Percentiles rank a stretch among this genome's conserved stretches.
Conservation (phyloP, 345 rosid genomes). For the Eucalyptus tenuipes region DNA sequence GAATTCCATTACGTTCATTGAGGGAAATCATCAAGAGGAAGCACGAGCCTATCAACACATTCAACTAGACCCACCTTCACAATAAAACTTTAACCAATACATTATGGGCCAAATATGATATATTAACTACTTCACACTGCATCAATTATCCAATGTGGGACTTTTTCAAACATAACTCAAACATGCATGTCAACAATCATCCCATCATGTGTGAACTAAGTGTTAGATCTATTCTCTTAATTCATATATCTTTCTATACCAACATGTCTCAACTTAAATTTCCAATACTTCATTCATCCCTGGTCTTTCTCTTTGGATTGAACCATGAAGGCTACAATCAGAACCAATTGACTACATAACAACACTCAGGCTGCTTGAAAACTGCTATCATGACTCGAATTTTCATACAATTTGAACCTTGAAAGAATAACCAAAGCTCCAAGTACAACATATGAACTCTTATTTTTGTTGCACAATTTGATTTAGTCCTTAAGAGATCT, state of each 20-base stretch:
- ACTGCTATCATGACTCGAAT: background rate
- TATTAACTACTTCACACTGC: background rate
- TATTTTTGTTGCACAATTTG: background rate
- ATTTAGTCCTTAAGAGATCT: background rate
- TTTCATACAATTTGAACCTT: background rate
- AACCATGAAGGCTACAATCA: background rate
- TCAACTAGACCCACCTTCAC: background rate
- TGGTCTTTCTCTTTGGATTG: background rate
- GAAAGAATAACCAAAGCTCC: background rate
- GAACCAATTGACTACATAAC: background rate
- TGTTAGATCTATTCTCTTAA: background rate
- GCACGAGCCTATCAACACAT: background rate
- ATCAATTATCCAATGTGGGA: background rate
- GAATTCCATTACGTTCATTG: background rate
- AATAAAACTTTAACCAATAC: background rate
- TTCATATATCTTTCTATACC: rapidly evolving
- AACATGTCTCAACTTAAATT: background rate
- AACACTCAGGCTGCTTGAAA: background rate
- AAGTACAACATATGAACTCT: background rate
- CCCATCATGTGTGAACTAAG: background rate
- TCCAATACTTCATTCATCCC: background rate
- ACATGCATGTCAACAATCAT: background rate
- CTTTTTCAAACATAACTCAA: background rate
- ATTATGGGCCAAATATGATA: background rate
- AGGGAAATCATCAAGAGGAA: background rate